These are phyloP conservation scores for Penicillium flavigenum DNA, from an alignment of 495 filamentous ascomycete species.

Conservation along the genomic window DNA sequence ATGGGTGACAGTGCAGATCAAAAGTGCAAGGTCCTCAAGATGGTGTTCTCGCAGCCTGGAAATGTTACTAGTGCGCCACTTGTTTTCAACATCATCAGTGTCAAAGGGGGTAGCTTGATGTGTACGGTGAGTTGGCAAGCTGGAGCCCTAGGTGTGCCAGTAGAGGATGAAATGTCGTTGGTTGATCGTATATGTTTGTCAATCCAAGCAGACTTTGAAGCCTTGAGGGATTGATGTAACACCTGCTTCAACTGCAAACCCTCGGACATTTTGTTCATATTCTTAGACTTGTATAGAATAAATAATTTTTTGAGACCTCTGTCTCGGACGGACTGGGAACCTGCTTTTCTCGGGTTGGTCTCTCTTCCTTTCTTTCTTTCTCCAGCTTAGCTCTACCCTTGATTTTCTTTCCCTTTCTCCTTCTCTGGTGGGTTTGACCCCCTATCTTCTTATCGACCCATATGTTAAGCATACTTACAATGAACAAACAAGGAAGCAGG, in stretches of 20 bases:
- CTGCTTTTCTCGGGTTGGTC: too few relatives aligned
- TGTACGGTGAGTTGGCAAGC: conserved; percentile 27
- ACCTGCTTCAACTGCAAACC: background rate
- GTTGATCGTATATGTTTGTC: conserved; percentile 24
- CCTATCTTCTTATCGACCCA: too few relatives aligned
- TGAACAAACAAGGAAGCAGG: too few relatives aligned
- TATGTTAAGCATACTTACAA: too few relatives aligned
- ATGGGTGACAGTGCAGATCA: conserved; percentile 3
- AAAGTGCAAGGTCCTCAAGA: conserved; percentile 25
- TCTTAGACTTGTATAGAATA: background rate
- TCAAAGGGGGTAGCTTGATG: conserved; percentile 24
- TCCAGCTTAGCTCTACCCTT: too few relatives aligned
- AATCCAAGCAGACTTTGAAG: conserved; percentile 18
- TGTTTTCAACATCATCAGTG: conserved; percentile 29
- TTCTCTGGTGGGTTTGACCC: too few relatives aligned
- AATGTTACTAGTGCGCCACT: conserved; percentile 27
- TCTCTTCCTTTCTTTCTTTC: too few relatives aligned
- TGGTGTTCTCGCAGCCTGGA: conserved; percentile 31
- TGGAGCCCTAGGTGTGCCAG: conserved; percentile 22
- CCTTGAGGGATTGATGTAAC: conserved; percentile 3
- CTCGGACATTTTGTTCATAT: background rate
- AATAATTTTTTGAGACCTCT: background rate
- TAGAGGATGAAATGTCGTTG: conserved; percentile 15
- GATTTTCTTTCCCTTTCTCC: too few relatives aligned
- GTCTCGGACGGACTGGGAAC: too few relatives aligned